Conservation (phyloP, 805 yeast genomes). For the Pichia gijzeniarum region DNA sequence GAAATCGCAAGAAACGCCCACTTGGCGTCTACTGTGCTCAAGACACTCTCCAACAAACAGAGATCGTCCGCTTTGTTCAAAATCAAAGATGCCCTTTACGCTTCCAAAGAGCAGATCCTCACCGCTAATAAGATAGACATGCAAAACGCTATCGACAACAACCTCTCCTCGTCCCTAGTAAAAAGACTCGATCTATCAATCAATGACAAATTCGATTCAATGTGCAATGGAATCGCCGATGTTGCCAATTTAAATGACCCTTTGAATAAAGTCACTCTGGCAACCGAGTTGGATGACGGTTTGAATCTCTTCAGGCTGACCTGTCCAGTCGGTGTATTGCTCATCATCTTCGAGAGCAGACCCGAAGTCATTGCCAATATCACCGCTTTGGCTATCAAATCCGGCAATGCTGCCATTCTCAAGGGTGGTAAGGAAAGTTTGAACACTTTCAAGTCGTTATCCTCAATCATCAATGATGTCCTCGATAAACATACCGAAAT, state of each 20-base stretch:
- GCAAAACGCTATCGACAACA: conserved; percentile 54
- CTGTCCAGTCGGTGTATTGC: conserved; percentile 89
- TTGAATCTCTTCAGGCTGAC: conserved; percentile 75
- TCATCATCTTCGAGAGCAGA: conserved; percentile 91
- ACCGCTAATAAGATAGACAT: conserved; percentile 72
- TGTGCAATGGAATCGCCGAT: conserved; percentile 92
- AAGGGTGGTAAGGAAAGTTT: conserved; percentile 96
- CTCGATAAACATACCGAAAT: conserved; percentile 55
- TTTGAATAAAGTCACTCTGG: conserved; percentile 79
- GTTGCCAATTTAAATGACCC: conserved; percentile 90
- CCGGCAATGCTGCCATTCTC: conserved; percentile 93
- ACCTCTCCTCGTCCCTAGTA: conserved; percentile 62
- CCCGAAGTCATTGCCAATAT: conserved; percentile 99
- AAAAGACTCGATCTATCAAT: conserved; percentile 79
- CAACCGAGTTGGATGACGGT: conserved; percentile 85
- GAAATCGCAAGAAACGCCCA: conserved; percentile 76
- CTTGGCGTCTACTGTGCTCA: conserved; percentile 73
- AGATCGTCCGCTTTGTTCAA: conserved; percentile 67
- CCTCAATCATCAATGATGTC: conserved; percentile 59
- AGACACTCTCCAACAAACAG: conserved; percentile 66
- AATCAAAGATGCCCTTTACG: conserved; percentile 63
- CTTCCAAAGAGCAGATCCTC: conserved; percentile 54
- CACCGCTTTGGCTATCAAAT: conserved; percentile 89
- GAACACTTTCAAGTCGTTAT: conserved; percentile 78
- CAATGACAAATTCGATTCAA: conserved; percentile 81